phyloP scores from a whole-genome alignment of 768 basidiomycete species.

The Agaricus subrufescens region DNA sequence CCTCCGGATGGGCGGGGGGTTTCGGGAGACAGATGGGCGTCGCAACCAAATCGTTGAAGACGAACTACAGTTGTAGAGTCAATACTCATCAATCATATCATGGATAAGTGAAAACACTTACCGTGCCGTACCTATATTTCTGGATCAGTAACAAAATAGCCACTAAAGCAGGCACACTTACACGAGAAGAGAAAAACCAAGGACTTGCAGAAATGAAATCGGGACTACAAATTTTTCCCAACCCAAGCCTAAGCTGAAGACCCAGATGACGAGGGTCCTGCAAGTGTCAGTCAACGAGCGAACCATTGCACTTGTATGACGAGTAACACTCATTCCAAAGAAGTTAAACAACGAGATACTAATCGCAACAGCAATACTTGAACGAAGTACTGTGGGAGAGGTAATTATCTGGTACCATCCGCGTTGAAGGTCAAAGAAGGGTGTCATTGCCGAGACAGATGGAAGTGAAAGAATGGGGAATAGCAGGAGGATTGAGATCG shows the following conservation, averaged over 20 bases:
- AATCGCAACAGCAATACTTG: conserved; percentile 65
- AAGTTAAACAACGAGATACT: conserved; percentile 84
- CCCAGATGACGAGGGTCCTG: conserved; percentile 94
- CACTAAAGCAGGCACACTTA: conserved; percentile 37
- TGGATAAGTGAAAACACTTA: conserved; percentile 27
- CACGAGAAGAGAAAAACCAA: conserved; percentile 89
- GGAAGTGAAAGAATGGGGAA: conserved; percentile 79
- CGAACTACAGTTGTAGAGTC: conserved; percentile 47
- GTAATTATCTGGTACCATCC: conserved; percentile 88
- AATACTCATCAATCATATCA: neutral
- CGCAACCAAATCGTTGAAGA: conserved; percentile 82
- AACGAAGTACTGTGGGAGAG: conserved; percentile 66
- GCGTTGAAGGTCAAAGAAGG: conserved; percentile 83
- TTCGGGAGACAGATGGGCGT: conserved; percentile 59
- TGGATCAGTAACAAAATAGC: neutral
- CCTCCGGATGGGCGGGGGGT: conserved; percentile 25
- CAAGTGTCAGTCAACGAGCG: conserved; percentile 92
- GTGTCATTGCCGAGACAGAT: conserved; percentile 54
- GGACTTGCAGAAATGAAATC: conserved; percentile 74
- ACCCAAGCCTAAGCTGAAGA: conserved; percentile 81
- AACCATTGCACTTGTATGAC: conserved; percentile 89
- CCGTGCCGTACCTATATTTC: conserved; percentile 76
- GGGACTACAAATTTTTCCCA: conserved; percentile 89
- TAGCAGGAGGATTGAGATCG: conserved; percentile 69
- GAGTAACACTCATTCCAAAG: conserved; percentile 90